These are phyloP conservation scores for Gonium pectorale DNA, from an alignment of 139 green algal genomes.

Conservation along the genomic window DNA sequence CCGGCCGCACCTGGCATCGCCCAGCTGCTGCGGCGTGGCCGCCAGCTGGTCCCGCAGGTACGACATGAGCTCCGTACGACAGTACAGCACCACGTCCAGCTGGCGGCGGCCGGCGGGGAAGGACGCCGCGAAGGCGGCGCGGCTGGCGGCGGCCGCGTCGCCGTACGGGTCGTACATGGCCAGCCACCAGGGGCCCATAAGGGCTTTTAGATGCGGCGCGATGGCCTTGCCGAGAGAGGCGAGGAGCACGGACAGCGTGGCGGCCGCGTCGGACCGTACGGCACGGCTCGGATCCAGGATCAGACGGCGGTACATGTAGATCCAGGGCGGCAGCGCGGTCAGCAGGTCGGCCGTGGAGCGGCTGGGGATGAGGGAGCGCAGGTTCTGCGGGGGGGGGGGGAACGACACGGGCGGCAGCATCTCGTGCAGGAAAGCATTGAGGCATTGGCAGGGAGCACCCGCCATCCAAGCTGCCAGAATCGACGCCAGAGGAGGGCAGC, in stretches of 20 bases:
- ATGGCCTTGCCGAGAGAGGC: conserved; percentile 50
- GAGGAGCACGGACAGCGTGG: conserved; percentile 61
- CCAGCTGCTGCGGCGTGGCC: conserved; percentile 63
- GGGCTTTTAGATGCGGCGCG: conserved; percentile 63
- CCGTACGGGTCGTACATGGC: conserved; percentile 72
- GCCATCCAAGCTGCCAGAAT: too few species aligned
- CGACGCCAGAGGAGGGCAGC: too few species aligned
- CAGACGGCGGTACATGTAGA: conserved; percentile 76
- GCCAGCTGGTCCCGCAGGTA: conserved; percentile 63
- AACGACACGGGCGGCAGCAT: not conserved
- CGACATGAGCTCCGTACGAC: conserved; percentile 63
- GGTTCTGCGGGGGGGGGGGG: conserved; percentile 1
- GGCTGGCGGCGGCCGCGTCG: conserved; percentile 73
- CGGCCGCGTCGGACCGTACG: conserved; percentile 72
- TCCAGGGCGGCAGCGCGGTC: conserved; percentile 74
- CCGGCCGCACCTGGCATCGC: conserved; percentile 71
- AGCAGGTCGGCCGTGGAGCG: conserved; percentile 50
- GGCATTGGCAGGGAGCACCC: too few species aligned
- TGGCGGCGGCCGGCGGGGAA: conserved; percentile 65
- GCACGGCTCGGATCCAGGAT: conserved; percentile 73
- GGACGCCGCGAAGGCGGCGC: conserved; percentile 59
- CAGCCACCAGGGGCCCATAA: conserved; percentile 81
- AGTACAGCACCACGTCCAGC: conserved; percentile 71
- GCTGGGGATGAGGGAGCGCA: conserved; percentile 56
- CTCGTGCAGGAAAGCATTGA: too few species aligned